These are phyloP conservation scores for Hymenoscyphus albidus DNA, from an alignment of 2,329 filamentous ascomycete species.

Conservation along the genomic window DNA sequence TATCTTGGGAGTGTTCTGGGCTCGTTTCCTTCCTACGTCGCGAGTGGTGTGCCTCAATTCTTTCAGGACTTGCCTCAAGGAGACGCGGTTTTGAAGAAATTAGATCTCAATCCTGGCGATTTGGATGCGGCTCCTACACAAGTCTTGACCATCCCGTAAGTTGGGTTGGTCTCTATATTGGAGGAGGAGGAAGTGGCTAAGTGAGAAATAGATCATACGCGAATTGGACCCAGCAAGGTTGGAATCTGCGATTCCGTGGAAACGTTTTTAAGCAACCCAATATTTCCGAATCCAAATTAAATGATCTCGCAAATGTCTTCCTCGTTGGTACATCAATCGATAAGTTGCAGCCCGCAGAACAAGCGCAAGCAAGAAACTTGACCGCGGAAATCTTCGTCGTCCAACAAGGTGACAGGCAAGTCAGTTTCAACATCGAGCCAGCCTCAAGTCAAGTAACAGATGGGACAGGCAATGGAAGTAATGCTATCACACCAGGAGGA, in stretches of 20 bases:
- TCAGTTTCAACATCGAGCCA: constrained; percentile 60
- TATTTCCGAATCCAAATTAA: constrained; percentile 58
- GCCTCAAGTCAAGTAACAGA: constrained; percentile 50
- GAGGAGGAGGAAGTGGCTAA: constrained; percentile 11
- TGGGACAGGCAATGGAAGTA: constrained; percentile 46
- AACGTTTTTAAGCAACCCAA: constrained; percentile 79
- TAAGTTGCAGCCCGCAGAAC: constrained; percentile 54
- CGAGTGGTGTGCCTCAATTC: constrained; percentile 62
- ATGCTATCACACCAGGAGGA: constrained; percentile 50
- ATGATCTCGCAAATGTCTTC: constrained; percentile 67
- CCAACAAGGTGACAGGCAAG: constrained; percentile 62
- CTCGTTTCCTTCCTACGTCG: constrained; percentile 55
- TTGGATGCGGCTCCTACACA: constrained; percentile 62
- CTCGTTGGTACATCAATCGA: constrained; percentile 61
- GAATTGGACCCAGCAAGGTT: constrained; percentile 76
- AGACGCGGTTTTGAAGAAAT: constrained; percentile 54
- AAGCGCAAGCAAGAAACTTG: constrained; percentile 67
- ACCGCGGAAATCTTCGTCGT: constrained; percentile 72
- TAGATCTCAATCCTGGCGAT: constrained; percentile 56
- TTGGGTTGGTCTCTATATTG: constrained; percentile 2
- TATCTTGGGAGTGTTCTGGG: constrained; percentile 52
- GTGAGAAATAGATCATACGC: constrained; percentile 50
- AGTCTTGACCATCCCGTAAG: constrained; percentile 64
- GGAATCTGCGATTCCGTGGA: constrained; percentile 73
- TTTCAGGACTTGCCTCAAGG: constrained; percentile 65